phyloP scores from a whole-genome alignment of 2,329 filamentous ascomycete genomes.

The Diplodia sapinea region DNA sequence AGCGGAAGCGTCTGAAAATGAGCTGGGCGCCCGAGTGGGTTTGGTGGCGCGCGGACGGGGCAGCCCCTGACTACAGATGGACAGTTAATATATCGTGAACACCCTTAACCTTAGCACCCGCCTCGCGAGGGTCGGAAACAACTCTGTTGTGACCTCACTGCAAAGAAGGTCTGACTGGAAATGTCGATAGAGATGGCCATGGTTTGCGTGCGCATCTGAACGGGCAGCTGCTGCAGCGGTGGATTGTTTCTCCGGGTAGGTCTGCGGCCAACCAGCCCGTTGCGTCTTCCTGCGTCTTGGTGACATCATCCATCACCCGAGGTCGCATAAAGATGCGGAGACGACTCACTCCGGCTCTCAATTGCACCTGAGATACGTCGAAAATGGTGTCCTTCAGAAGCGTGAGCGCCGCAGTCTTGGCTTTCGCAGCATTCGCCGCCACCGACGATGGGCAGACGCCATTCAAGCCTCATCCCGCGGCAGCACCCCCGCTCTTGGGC shows the following conservation, averaged over 20 bases:
- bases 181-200: no score
- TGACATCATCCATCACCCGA: conserved; percentile 17
- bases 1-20: not conserved
- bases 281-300: not conserved
- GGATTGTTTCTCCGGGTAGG: not conserved
- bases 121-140: not conserved
- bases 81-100: not conserved
- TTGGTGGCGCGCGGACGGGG: no score
- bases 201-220: not conserved
- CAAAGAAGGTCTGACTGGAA: not conserved
- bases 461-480: not conserved
- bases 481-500: conserved; percentile 40
- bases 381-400: conserved; percentile 18
- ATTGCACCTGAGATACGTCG: not conserved
- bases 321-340: conserved; percentile 18
- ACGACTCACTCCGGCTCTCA: not conserved
- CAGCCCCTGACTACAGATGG: not conserved
- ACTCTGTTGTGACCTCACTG: not conserved
- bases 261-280: no score
- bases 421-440: conserved; percentile 2
- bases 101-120: not conserved
- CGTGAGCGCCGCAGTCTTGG: conserved; percentile 12
- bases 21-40: not conserved
- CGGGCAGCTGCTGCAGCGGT: not conserved
- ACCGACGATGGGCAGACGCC: conserved; percentile 26